Base-by-base conservation (phyloP, 257 asterid genomes). In the Gentiana dahurica region DNA sequence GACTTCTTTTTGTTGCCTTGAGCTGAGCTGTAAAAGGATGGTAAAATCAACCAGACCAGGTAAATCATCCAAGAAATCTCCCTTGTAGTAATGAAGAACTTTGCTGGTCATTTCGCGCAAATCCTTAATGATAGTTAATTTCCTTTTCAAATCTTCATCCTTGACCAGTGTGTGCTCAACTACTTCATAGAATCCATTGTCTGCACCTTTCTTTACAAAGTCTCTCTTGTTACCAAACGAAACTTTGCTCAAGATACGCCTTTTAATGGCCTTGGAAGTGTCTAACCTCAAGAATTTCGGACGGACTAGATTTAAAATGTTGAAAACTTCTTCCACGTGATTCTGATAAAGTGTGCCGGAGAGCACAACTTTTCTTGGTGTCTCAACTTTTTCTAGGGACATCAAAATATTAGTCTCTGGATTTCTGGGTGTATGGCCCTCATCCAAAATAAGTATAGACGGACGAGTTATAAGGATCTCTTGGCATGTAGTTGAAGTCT, bases 331-430 rank as follows among this genome's bases (percentile, higher is more conserved):
- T 68, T 74, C 78, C 15, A 92, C 99, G 9, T 92, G 99, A 81
- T 92, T 92, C 67, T 92, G 97, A 67, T 85, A 92, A 5, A 92
- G 79, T 1, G 99, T 92, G 44, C 99, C 99, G 12, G 99, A 92
- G 2, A 92, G 95, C 56, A 92, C 99, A 51, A 92, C 95, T 68
- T 92, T 88, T 61, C 95, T 74, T 49, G 81, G 61, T 34, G 97
- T 88, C 77, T 83, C 84, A 5, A 92, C 84, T 78, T 87, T 86
- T 74, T 88, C 95, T 41, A 92, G 93, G 52, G 95, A 88, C 12
- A 89, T 88, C 76, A 92, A 62, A 46, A 92, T 78, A 71, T 88
- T 95, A 3, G 99, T 92, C 52, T 88, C 97, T 66, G 78, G 89
- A 70, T 92, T 92, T 59, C 97, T 66, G 3, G 99, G 97, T 0